Conservation (phyloP, 345 rosid genomes). For the Rhodamnia rubescens region DNA sequence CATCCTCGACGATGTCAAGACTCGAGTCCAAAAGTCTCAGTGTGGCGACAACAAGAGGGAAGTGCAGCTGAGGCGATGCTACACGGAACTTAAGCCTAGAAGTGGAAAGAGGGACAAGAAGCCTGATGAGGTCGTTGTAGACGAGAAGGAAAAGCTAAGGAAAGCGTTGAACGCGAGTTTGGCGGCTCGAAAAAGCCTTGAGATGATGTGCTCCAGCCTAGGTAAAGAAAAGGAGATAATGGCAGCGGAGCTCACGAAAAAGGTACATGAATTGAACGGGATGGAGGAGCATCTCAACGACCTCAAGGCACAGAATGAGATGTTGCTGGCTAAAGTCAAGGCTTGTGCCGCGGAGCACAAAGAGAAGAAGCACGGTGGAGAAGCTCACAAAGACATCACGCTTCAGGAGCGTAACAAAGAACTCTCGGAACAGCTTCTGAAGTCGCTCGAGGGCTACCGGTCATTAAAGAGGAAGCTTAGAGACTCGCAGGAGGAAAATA, state of each 20-base stretch:
- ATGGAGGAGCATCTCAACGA: constrained; percentile 61
- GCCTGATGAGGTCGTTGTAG: constrained; percentile 6
- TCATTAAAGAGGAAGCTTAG: constrained; percentile 50
- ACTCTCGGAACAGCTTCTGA: constrained; percentile 62
- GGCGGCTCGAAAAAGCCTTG: constrained; percentile 61
- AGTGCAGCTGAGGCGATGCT: constrained; percentile 64
- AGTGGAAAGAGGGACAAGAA: constrained; percentile 8
- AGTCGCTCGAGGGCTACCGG: constrained; percentile 54
- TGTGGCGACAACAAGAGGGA: constrained; percentile 11
- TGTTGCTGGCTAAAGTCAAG: constrained; percentile 37
- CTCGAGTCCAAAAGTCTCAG: constrained; percentile 52
- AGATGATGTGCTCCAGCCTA: constrained; percentile 69
- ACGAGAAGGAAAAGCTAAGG: constrained; percentile 42
- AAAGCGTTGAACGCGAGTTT: constrained; percentile 42
- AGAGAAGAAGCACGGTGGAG: constrained; percentile 21
- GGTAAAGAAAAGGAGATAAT: constrained; percentile 83
- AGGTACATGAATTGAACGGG: constrained; percentile 45
- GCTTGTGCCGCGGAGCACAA: constrained; percentile 24
- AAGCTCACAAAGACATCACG: constrained; percentile 12
- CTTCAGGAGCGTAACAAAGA: constrained; percentile 51
- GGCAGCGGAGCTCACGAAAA: constrained; percentile 51
- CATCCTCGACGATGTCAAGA: constrained; percentile 59
- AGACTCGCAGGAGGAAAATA: constrained; percentile 40
- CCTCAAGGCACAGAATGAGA: constrained; percentile 49
- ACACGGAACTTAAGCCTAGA: constrained; percentile 49